Conservation (phyloP, 2,329 filamentous ascomycete genomes). For the Curvularia hawaiiensis region DNA sequence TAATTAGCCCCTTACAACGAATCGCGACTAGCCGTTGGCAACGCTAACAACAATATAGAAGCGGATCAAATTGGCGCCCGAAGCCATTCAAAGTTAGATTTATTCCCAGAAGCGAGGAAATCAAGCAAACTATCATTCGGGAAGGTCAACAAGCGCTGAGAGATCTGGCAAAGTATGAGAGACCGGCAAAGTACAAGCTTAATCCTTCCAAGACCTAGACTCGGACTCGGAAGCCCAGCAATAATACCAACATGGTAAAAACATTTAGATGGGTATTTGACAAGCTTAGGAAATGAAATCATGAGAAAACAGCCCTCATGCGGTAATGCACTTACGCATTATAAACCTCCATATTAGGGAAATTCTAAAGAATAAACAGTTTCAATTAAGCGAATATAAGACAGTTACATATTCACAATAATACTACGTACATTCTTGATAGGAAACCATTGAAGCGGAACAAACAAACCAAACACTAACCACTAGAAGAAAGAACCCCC, state of each 20-base stretch:
- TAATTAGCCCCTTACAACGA: not conserved
- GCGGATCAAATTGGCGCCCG: conserved; percentile 7
- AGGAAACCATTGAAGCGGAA: not conserved
- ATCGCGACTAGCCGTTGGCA: not conserved
- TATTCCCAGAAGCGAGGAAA: conserved; percentile 1
- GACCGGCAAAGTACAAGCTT: conserved; percentile 1
- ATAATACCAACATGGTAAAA: not conserved
- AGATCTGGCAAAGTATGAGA: not conserved
- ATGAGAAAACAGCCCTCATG: too few relatives aligned
- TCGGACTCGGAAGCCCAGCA: not conserved
- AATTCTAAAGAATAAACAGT: too few relatives aligned
- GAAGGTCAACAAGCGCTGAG: not conserved
- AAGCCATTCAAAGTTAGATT: conserved; percentile 5
- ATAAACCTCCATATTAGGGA: too few relatives aligned
- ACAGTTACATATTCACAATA: not conserved
- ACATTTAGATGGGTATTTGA: not conserved
- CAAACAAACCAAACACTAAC: not conserved
- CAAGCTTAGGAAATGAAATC: too few relatives aligned
- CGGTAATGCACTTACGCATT: too few relatives aligned
- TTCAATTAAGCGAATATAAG: too few relatives aligned
- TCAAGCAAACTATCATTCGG: not conserved
- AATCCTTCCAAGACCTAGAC: not conserved
- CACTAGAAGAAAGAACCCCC: not conserved
- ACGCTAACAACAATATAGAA: not conserved
- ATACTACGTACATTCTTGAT: not conserved